Percentiles rank a stretch among this genome's conserved stretches.
Evolutionary conservation across 371 early-diverging fungal species (phyloP).

Genomic region (Batrachochytrium dendrobatidis): DNA sequence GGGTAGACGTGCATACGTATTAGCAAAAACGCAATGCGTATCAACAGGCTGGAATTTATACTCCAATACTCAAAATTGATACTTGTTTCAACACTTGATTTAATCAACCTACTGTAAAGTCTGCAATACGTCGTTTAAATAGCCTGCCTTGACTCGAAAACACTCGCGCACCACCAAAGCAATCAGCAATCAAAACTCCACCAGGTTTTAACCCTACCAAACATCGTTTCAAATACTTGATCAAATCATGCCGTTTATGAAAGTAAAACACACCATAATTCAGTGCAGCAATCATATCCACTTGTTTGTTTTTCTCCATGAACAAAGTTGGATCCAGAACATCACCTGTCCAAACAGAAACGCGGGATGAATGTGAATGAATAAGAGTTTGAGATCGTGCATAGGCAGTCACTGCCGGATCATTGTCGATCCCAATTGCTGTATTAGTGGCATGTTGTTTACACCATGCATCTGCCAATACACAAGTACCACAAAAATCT

Average conservation of each 20-base stretch:
- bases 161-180: constrained; percentile 28
- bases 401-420: constrained; percentile 25
- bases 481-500: constrained; percentile 39
- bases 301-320: too few species aligned
- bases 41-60: too few species aligned
- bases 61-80: too few species aligned
- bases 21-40: too few species aligned
- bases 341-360: too few species aligned
- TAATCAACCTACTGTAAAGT: constrained; percentile 16
- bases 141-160: constrained; percentile 8
- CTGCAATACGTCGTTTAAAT: constrained; percentile 11
- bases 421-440: constrained; percentile 33
- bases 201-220: constrained; percentile 13
- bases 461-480: constrained; percentile 30
- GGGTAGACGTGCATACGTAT: too few species aligned
- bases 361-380: too few species aligned
- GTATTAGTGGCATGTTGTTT: constrained; percentile 1
- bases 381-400: constrained; percentile 12
- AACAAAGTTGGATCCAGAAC: too few species aligned
- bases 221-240: constrained; percentile 23
- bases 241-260: constrained; percentile 19
- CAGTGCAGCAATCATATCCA: constrained; percentile 28
- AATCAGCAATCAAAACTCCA: constrained; percentile 29
- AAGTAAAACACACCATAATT: constrained; percentile 32
- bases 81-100: too few species aligned